These are phyloP conservation scores for Lachnellula cervina DNA, from an alignment of 2,329 filamentous ascomycete species.

Conservation along the genomic window DNA sequence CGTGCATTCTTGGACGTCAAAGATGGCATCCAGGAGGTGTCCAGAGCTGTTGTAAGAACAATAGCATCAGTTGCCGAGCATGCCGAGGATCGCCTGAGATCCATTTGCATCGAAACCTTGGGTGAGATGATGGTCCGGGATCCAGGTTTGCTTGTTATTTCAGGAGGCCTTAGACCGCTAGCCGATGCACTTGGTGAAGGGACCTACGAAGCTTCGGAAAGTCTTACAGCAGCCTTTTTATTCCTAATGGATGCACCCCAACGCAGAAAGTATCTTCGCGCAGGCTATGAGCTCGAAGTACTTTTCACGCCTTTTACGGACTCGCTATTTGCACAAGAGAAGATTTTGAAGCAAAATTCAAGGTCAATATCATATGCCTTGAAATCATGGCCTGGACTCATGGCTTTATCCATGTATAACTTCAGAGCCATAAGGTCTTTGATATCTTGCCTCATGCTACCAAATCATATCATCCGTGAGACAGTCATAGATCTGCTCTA, in stretches of 20 bases:
- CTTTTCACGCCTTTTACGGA: slow-evolving; percentile 93
- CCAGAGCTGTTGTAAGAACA: slow-evolving; percentile 79
- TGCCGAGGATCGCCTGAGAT: slow-evolving; percentile 64
- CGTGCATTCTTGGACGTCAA: slow-evolving; percentile 94
- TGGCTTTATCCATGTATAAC: slow-evolving; percentile 82
- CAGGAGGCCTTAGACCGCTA: slow-evolving; percentile 80
- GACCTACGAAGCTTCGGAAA: slow-evolving; percentile 87
- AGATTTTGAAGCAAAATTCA: slow-evolving; percentile 73
- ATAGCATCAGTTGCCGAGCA: slow-evolving; percentile 87
- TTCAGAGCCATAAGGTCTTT: slow-evolving; percentile 81
- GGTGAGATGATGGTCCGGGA: slow-evolving; percentile 88
- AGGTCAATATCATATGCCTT: slow-evolving; percentile 89
- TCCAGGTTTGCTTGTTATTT: slow-evolving; percentile 72
- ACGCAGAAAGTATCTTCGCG: slow-evolving; percentile 74
- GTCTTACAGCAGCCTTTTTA: slow-evolving; percentile 79
- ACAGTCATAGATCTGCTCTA: slow-evolving; percentile 87
- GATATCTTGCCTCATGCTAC: slow-evolving; percentile 56
- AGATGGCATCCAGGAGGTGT: slow-evolving; percentile 82
- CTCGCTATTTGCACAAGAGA: slow-evolving; percentile 57
- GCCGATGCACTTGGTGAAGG: slow-evolving; percentile 90
- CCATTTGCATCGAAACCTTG: slow-evolving; percentile 88
- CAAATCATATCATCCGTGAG: slow-evolving; percentile 56
- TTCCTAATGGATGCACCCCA: slow-evolving; percentile 83
- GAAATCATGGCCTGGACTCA: slow-evolving; percentile 89
- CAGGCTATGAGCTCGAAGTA: slow-evolving; percentile 83